Evolutionary conservation across 495 filamentous ascomycete genomes (phyloP).

Genomic region (Neurospora tetrasperma): DNA sequence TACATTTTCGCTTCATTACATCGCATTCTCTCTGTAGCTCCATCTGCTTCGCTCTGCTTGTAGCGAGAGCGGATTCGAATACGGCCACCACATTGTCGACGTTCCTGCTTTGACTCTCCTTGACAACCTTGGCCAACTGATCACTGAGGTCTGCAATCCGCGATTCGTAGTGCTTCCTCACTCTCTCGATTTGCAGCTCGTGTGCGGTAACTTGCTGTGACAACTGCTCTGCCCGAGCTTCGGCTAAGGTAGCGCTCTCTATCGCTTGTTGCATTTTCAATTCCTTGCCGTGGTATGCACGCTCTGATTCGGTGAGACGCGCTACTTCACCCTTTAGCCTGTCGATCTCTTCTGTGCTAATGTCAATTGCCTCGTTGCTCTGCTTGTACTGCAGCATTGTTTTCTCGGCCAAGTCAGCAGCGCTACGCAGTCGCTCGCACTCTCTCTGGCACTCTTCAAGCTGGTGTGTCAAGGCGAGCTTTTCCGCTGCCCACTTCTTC

Average conservation of each 20-base stretch:
- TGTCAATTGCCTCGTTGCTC: slow-evolving; percentile 46
- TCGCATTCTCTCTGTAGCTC: slow-evolving; percentile 34
- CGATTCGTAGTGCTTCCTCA: slow-evolving; percentile 32
- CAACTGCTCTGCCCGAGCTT: slow-evolving; percentile 41
- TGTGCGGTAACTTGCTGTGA: slow-evolving; percentile 40
- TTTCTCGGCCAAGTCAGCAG: slow-evolving; percentile 51
- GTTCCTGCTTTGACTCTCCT: slow-evolving; percentile 30
- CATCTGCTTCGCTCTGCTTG: slow-evolving; percentile 29
- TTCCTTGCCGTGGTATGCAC: slow-evolving; percentile 47
- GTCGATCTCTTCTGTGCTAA: slow-evolving; percentile 49
- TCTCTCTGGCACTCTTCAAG: slow-evolving; percentile 43
- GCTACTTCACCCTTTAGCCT: slow-evolving; percentile 46
- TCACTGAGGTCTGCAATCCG: slow-evolving; percentile 33
- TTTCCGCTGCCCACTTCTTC: slow-evolving; percentile 49
- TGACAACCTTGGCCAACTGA: slow-evolving; percentile 32
- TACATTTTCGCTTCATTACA: slow-evolving; percentile 32
- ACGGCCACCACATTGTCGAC: slow-evolving; percentile 25
- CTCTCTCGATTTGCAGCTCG: slow-evolving; percentile 41
- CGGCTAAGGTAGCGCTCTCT: slow-evolving; percentile 40
- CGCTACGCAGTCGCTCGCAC: slow-evolving; percentile 41
- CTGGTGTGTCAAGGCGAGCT: slow-evolving; percentile 41
- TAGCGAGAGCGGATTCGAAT: slow-evolving; percentile 26
- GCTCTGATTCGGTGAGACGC: slow-evolving; percentile 43
- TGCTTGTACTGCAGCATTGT: slow-evolving; percentile 49
- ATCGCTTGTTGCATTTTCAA: slow-evolving; percentile 41